phyloP scores from a whole-genome alignment of 2,329 filamentous ascomycete genomes.

The Trichoderma harzianum region DNA sequence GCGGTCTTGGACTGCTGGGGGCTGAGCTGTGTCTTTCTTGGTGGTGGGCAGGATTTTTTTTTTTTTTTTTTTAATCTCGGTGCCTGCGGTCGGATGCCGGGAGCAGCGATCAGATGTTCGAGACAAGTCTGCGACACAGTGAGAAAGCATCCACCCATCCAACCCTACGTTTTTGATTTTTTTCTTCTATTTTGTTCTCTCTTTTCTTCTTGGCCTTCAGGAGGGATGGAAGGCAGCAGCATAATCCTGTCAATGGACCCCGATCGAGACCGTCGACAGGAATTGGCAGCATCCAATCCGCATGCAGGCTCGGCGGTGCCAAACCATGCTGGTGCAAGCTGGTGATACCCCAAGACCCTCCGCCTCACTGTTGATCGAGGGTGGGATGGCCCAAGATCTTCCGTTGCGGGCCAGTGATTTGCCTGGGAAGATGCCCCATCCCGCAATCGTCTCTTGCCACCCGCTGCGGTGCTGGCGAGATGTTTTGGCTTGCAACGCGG shows the following conservation, averaged over 20 bases:
- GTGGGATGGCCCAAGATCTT: neutral
- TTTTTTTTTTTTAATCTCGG: neutral
- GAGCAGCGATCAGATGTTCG: conserved; percentile 7
- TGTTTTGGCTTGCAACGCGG: neutral
- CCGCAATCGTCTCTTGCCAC: conserved; percentile 3
- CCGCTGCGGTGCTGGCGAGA: conserved; percentile 5
- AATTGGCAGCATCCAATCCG: conserved; percentile 12
- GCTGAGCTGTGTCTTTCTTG: neutral
- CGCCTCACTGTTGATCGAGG: neutral
- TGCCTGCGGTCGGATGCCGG: conserved; percentile 7
- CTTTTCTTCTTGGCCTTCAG: neutral
- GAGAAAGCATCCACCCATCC: neutral
- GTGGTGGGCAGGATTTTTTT: neutral
- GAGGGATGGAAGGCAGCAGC: neutral
- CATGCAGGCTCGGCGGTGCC: neutral
- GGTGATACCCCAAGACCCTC: neutral
- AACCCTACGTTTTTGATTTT: neutral
- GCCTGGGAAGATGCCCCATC: neutral
- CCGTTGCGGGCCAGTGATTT: neutral
- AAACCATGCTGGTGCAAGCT: neutral
- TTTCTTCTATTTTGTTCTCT: neutral
- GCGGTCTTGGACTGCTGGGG: neutral
- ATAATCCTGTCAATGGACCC: neutral
- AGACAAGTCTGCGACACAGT: conserved; percentile 12
- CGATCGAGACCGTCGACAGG: conserved; percentile 7